Conservation (phyloP, 1,284 basidiomycete species). For the Cryptococcus sp. region DNA sequence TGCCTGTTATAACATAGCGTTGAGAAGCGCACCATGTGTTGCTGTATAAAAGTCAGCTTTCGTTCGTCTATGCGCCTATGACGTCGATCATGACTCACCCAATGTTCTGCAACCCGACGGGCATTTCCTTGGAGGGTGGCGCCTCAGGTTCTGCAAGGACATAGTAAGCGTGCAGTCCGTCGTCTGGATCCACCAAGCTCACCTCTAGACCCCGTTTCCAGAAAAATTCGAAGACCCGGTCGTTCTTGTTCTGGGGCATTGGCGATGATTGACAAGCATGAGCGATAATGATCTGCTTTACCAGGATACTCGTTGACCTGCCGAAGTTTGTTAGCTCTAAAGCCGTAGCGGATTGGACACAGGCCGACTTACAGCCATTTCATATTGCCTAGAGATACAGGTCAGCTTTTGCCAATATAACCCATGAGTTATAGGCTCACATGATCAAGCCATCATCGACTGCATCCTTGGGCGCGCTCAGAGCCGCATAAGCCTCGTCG, state of each 20-base stretch:
- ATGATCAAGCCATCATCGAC: slow-evolving; percentile 47
- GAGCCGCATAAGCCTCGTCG: slow-evolving; percentile 44
- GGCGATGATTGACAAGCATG: slow-evolving; percentile 44
- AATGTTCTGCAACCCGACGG: slow-evolving; percentile 52
- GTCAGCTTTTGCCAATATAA: not conserved
- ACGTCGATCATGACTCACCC: slow-evolving; percentile 31
- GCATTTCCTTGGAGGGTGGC: slow-evolving; percentile 42
- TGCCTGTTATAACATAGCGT: not conserved
- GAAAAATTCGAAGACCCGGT: slow-evolving; percentile 36
- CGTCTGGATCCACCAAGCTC: not conserved
- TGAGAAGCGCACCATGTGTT: slow-evolving; percentile 44
- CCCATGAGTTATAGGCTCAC: slow-evolving; percentile 20
- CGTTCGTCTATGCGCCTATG: not conserved
- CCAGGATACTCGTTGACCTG: slow-evolving; percentile 37
- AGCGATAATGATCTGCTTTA: slow-evolving; percentile 45
- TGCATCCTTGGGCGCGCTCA: slow-evolving; percentile 37
- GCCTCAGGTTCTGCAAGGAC: slow-evolving; percentile 23
- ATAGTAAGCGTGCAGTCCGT: not conserved
- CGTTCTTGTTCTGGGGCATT: slow-evolving; percentile 42
- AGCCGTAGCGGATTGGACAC: not conserved
- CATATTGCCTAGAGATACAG: slow-evolving; percentile 40
- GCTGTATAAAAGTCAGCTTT: slow-evolving; percentile 26
- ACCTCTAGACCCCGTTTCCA: slow-evolving; percentile 35
- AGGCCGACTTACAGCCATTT: slow-evolving; percentile 34
- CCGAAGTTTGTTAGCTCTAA: slow-evolving; percentile 13